Evolutionary conservation across 805 yeast genomes (phyloP).

Genomic region (Brettanomyces sp.): DNA sequence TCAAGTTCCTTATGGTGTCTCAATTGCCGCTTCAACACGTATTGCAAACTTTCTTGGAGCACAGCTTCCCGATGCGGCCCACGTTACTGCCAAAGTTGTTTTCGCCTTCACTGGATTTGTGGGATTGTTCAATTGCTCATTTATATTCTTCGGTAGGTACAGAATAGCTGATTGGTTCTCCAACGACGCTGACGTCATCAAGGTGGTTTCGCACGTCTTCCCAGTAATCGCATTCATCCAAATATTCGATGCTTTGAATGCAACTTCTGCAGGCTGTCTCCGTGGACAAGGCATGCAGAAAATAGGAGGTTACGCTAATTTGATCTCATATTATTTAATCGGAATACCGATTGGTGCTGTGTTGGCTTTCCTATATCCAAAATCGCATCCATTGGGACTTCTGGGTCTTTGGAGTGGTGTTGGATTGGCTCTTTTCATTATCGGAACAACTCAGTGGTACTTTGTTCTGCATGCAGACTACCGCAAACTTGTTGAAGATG

Average conservation of each 20-base stretch:
- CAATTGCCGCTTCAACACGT: conserved; percentile 69
- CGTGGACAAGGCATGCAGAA: conserved; percentile 52
- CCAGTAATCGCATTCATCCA: conserved; percentile 30
- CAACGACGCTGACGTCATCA: conserved; percentile 21
- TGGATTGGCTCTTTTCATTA: conserved; percentile 26
- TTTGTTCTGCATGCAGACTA: conserved; percentile 39
- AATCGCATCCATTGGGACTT: conserved; percentile 26
- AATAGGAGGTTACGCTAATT: conserved; percentile 44
- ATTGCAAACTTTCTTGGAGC: conserved; percentile 74
- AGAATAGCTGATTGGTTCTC: conserved; percentile 23
- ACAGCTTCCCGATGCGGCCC: conserved; percentile 22
- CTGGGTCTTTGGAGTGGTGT: conserved; percentile 29
- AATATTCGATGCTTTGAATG: conserved; percentile 39
- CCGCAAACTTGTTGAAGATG: conserved; percentile 39
- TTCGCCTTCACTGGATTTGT: conserved; percentile 16
- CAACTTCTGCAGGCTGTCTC: conserved; percentile 43
- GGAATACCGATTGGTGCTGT: conserved; percentile 60
- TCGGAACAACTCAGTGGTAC: conserved; percentile 41
- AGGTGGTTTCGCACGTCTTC: conserved; percentile 17
- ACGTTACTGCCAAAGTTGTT: conserved; percentile 19
- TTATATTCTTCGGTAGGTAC: conserved; percentile 17
- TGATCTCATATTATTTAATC: conserved; percentile 54
- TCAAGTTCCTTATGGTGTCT: conserved; percentile 69
- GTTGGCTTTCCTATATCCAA: conserved; percentile 42
- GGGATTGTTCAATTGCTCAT: conserved; percentile 17